Conservation (phyloP, 305 asterid species). For the Salvia sclarea region DNA sequence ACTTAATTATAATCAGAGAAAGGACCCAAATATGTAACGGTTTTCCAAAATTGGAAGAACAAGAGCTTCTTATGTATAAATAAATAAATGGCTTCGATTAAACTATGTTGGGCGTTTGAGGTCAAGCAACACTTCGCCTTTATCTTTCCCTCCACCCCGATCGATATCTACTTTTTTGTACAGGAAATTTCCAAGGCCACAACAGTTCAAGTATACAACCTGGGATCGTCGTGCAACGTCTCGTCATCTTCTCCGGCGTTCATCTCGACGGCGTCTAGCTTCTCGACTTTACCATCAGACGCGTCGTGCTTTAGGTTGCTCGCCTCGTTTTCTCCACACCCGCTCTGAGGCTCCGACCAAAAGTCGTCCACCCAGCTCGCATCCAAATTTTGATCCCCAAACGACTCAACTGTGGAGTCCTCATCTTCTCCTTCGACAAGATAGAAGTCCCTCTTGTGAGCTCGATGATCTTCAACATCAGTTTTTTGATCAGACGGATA, state of each 20-base stretch:
- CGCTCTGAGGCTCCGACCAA: slow-evolving; percentile 40
- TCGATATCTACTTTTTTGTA: slow-evolving; percentile 19
- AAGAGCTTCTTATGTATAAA: slow-evolving; percentile 31
- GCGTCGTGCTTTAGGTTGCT: slow-evolving; percentile 19
- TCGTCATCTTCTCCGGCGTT: slow-evolving; percentile 27
- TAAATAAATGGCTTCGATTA: slow-evolving; percentile 23
- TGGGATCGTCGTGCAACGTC: slow-evolving; percentile 22
- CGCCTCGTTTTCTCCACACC: slow-evolving; percentile 10
- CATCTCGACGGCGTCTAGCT: slow-evolving; percentile 31
- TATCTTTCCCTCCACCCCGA: background rate
- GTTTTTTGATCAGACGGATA: slow-evolving; percentile 27
- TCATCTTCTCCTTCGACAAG: slow-evolving; percentile 40
- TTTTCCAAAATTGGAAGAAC: slow-evolving; percentile 15
- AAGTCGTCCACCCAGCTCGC: slow-evolving; percentile 46
- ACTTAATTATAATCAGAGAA: background rate
- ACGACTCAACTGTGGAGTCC: slow-evolving; percentile 55
- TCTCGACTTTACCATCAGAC: slow-evolving; percentile 24
- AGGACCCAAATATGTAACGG: background rate
- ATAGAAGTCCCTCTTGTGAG: slow-evolving; percentile 26
- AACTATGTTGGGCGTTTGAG: slow-evolving; percentile 19
- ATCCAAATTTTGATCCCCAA: slow-evolving; percentile 44
- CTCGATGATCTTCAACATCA: slow-evolving; percentile 23
- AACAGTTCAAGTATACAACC: slow-evolving; percentile 11
- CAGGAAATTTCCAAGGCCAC: background rate
- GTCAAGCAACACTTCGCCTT: slow-evolving; percentile 14